phyloP scores from a whole-genome alignment of 768 basidiomycete genomes.

The Xerocomellus chrysenteron region DNA sequence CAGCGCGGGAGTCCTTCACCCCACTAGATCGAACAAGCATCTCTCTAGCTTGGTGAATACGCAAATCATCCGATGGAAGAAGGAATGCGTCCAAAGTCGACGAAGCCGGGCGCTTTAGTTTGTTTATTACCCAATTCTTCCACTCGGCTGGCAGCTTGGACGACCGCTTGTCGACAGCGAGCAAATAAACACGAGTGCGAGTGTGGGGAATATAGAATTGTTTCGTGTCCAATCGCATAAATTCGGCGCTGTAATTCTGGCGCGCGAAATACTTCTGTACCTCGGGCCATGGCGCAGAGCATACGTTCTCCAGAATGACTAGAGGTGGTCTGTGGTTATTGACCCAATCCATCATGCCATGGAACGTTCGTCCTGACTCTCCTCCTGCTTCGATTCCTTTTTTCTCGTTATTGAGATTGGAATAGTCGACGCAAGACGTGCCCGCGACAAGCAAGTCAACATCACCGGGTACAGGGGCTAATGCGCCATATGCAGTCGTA shows the following conservation, averaged over 20 bases:
- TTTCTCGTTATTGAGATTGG: constrained; percentile 91
- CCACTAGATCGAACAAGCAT: constrained; percentile 73
- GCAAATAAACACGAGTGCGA: constrained; percentile 83
- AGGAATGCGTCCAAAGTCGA: constrained; percentile 89
- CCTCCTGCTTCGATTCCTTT: constrained; percentile 88
- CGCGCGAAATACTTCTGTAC: constrained; percentile 77
- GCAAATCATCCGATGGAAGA: constrained; percentile 87
- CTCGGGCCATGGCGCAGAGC: constrained; percentile 80
- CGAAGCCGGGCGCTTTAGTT: constrained; percentile 80
- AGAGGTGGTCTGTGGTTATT: constrained; percentile 80
- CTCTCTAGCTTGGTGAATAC: constrained; percentile 86
- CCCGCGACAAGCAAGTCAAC: constrained; percentile 91
- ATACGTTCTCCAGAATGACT: constrained; percentile 96
- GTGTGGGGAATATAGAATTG: constrained; percentile 94
- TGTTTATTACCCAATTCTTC: constrained; percentile 56
- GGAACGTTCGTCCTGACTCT: constrained; percentile 91
- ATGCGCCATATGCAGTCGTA: constrained; percentile 88
- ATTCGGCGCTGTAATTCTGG: constrained; percentile 72
- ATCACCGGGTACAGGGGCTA: constrained; percentile 83
- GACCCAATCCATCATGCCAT: constrained; percentile 95
- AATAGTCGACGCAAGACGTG: constrained; percentile 96
- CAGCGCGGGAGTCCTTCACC: constrained; percentile 63
- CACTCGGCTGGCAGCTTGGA: constrained; percentile 67
- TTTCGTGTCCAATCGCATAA: constrained; percentile 76
- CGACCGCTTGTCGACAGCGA: constrained; percentile 68